These are phyloP conservation scores for Amphirosellinia nigrospora DNA, from an alignment of 495 filamentous ascomycete genomes.

Conservation along the genomic window DNA sequence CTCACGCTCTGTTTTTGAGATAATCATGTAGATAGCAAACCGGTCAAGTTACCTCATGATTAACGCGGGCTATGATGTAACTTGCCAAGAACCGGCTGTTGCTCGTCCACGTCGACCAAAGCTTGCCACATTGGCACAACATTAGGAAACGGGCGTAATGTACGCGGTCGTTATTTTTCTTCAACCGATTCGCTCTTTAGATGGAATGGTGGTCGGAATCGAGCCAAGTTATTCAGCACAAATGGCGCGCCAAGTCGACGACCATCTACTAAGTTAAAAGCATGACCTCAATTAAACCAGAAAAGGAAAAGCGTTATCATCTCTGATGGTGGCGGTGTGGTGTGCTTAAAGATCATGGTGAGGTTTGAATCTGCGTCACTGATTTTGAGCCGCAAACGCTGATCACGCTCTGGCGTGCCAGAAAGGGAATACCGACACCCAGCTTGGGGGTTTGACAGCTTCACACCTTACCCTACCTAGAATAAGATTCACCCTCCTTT, in stretches of 20 bases:
- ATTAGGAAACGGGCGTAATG: no score
- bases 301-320: background rate
- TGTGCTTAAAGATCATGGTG: slow-evolving; percentile 7
- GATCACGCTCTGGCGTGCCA: background rate
- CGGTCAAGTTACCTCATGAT: background rate
- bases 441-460: background rate
- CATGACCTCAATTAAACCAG: background rate
- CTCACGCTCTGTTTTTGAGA: no score
- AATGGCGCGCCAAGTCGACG: background rate
- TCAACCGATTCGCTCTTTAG: no score
- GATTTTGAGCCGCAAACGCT: slow-evolving; percentile 5
- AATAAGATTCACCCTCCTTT: background rate
- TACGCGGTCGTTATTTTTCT: no score
- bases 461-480: background rate
- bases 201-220: background rate
- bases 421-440: background rate
- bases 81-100: background rate
- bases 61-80: background rate
- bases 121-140: background rate
- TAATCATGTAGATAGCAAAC: background rate
- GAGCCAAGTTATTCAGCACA: background rate
- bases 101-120: background rate
- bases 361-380: background rate
- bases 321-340: background rate
- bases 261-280: background rate